Evolutionary conservation across 2,329 filamentous ascomycete genomes (phyloP).

Genomic region (Coniochaeta sp.): DNA sequence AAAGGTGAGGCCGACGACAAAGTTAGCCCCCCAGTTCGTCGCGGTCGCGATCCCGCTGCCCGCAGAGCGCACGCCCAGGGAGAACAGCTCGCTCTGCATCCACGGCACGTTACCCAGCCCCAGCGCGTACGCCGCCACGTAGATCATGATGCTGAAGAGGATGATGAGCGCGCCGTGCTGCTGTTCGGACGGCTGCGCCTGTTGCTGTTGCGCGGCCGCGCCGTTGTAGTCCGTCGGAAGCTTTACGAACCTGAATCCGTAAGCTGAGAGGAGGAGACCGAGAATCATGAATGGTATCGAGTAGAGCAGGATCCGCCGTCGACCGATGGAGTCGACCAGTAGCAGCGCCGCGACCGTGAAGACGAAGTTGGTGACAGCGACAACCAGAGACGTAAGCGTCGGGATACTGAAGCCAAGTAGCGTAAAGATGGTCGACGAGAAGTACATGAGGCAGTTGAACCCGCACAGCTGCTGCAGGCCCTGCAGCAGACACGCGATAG

Average conservation of each 20-base stretch:
- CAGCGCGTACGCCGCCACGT: slow-evolving; percentile 78
- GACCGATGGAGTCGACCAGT: slow-evolving; percentile 72
- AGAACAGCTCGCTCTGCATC: slow-evolving; percentile 93
- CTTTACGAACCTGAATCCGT: slow-evolving; percentile 63
- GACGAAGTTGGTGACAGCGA: slow-evolving; percentile 76
- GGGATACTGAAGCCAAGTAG: slow-evolving; percentile 72
- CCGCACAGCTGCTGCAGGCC: slow-evolving; percentile 83
- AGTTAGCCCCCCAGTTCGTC: slow-evolving; percentile 85
- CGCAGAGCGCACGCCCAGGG: slow-evolving; percentile 63
- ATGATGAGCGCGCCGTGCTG: slow-evolving; percentile 47
- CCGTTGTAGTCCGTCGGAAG: slow-evolving; percentile 23
- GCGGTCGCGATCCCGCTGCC: slow-evolving; percentile 69
- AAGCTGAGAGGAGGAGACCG: slow-evolving; percentile 63
- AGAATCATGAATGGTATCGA: slow-evolving; percentile 79
- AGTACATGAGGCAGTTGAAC: slow-evolving; percentile 92
- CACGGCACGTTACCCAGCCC: slow-evolving; percentile 90
- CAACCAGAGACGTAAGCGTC: slow-evolving; percentile 68
- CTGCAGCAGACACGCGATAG: slow-evolving; percentile 81
- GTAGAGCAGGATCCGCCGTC: slow-evolving; percentile 71
- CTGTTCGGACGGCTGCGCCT: slow-evolving; percentile 10
- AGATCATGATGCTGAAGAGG: slow-evolving; percentile 69
- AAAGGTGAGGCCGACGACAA: slow-evolving; percentile 79
- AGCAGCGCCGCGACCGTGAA: slow-evolving; percentile 70
- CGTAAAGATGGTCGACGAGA: slow-evolving; percentile 74
- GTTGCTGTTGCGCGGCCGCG: no score